Evolutionary conservation across 1,284 basidiomycete genomes (phyloP).

Genomic region (Anthracocystis panici-leucophaei): DNA sequence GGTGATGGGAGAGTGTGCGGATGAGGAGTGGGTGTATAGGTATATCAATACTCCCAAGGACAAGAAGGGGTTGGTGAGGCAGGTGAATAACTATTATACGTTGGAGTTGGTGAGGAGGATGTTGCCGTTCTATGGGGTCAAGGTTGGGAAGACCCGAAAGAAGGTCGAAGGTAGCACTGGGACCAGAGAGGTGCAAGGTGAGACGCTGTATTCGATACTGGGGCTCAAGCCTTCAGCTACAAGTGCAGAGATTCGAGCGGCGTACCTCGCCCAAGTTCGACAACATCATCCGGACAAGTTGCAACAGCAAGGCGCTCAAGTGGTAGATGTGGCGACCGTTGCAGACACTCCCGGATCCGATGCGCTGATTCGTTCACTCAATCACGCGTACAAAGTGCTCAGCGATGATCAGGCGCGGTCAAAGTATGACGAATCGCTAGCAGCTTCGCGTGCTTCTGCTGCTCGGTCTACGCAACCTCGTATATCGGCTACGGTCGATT

Average conservation of each 20-base stretch:
- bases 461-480: constrained; percentile 15
- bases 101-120: constrained; percentile 30
- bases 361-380: constrained; percentile 33
- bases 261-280: constrained; percentile 43
- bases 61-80: constrained; percentile 14
- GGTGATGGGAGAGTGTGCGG: constrained; percentile 44
- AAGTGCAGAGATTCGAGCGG: constrained; percentile 33
- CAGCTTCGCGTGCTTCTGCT: constrained; percentile 11
- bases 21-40: constrained; percentile 49
- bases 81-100: constrained; percentile 56
- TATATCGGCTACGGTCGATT: constrained; percentile 34
- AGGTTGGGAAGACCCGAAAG: neutral
- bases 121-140: constrained; percentile 32
- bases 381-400: constrained; percentile 43
- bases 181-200: neutral
- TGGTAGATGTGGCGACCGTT: constrained; percentile 6
- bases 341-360: constrained; percentile 22
- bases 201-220: constrained; percentile 22
- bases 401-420: constrained; percentile 24
- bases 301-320: constrained; percentile 27
- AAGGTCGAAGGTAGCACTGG: neutral
- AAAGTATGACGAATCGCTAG: constrained; percentile 31
- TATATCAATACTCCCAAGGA: constrained; percentile 46
- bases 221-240: constrained; percentile 32
- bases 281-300: constrained; percentile 49